A percentile compares a stretch with the other conserved stretches of the same genome.
phyloP scores from a whole-genome alignment of 2,329 filamentous ascomycete genomes.

The Golovinomyces cichoracearum region DNA sequence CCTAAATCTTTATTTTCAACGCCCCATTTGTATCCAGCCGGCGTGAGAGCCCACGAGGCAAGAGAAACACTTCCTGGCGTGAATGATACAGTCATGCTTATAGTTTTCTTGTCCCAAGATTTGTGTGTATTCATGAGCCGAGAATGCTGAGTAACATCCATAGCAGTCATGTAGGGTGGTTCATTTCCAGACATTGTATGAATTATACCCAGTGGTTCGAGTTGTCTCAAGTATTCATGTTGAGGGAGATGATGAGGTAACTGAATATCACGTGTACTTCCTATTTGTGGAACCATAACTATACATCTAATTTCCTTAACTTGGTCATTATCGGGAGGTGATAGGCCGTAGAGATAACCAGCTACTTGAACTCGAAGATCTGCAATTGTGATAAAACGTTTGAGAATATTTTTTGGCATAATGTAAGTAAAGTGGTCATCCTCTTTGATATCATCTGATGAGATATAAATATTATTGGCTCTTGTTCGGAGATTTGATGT shows the following conservation, averaged over 20 bases:
- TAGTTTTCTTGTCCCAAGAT: constrained; percentile 61
- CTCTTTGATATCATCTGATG: constrained; percentile 73
- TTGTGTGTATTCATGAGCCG: constrained; percentile 65
- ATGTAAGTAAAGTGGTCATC: constrained; percentile 81
- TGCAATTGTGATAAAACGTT: constrained; percentile 91
- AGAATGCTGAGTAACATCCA: constrained; percentile 83
- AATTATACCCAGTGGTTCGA: constrained; percentile 84
- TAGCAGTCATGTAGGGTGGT: constrained; percentile 82
- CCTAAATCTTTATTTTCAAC: constrained; percentile 80
- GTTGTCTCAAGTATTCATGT: constrained; percentile 61
- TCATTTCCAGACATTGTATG: constrained; percentile 91
- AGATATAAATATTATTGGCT: constrained; percentile 96
- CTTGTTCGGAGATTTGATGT: constrained; percentile 84
- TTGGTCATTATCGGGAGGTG: constrained; percentile 78
- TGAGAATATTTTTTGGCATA: constrained; percentile 97
- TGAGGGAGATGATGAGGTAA: constrained; percentile 72
- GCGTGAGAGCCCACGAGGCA: constrained; percentile 77
- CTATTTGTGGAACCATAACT: constrained; percentile 92
- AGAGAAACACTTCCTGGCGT: constrained; percentile 90
- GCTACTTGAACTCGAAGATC: constrained; percentile 92
- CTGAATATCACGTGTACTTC: constrained; percentile 74
- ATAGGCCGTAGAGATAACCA: constrained; percentile 80
- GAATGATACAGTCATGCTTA: constrained; percentile 88
- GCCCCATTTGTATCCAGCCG: constrained; percentile 87
- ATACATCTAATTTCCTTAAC: constrained; percentile 95